Percentiles rank a stretch among this genome's conserved stretches.
phyloP scores from a whole-genome alignment of 768 basidiomycete species.

The Termitomyces sp. region DNA sequence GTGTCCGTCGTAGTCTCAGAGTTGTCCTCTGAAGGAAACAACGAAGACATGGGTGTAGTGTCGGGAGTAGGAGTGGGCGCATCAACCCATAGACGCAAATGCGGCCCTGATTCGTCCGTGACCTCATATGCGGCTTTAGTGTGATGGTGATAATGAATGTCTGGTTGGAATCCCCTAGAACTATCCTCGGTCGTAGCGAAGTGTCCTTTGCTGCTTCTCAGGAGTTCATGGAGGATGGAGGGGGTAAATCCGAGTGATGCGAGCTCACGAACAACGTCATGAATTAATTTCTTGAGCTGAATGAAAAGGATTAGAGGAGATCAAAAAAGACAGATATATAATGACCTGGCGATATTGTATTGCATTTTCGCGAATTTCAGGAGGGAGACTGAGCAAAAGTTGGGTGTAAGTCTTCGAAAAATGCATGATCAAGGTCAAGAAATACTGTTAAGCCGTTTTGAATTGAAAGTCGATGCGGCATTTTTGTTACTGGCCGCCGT shows the following conservation, averaged over 20 bases:
- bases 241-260: constrained; percentile 62
- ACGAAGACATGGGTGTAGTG: constrained; percentile 4
- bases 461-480: neutral
- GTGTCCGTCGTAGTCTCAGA: constrained; percentile 3
- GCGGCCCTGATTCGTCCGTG: constrained; percentile 44
- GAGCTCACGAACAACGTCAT: constrained; percentile 77
- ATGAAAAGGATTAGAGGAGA: neutral
- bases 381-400: constrained; percentile 63
- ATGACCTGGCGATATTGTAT: constrained; percentile 80
- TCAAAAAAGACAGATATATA: neutral
- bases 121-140: constrained; percentile 56
- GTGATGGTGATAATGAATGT: constrained; percentile 5
- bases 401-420: constrained; percentile 70
- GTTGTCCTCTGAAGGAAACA: constrained; percentile 7
- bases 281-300: constrained; percentile 89
- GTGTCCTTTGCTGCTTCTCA: constrained; percentile 19
- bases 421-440: constrained; percentile 48
- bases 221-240: constrained; percentile 40
- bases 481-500: neutral
- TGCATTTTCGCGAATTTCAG: constrained; percentile 71
- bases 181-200: constrained; percentile 17
- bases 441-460: neutral
- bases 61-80: constrained; percentile 13
- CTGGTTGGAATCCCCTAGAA: constrained; percentile 10
- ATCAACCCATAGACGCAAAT: constrained; percentile 49